phyloP scores from a whole-genome alignment of 805 yeast species.

The Kregervanrija fluxuum region DNA sequence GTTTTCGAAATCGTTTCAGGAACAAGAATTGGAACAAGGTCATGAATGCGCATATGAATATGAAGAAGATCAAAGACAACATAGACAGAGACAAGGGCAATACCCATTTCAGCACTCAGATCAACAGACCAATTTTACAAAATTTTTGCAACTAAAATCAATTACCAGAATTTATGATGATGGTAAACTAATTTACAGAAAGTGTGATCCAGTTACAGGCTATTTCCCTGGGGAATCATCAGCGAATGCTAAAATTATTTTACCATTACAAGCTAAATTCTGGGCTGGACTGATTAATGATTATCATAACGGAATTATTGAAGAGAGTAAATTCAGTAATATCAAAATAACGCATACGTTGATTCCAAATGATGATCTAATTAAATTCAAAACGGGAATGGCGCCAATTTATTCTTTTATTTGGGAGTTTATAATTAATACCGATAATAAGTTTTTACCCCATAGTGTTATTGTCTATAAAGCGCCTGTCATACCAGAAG shows the following conservation, averaged over 20 bases:
- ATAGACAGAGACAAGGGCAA: too few relatives aligned
- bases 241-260: slow-evolving; percentile 16
- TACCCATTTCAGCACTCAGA: too few relatives aligned
- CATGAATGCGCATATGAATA: not conserved
- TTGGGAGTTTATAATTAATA: slow-evolving; percentile 25
- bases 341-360: slow-evolving; percentile 24
- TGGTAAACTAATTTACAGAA: slow-evolving; percentile 15
- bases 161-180: slow-evolving; percentile 20
- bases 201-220: slow-evolving; percentile 26
- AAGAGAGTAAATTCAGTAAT: slow-evolving; percentile 14
- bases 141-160: slow-evolving; percentile 23
- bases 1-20: slow-evolving; percentile 1
- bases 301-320: slow-evolving; percentile 25
- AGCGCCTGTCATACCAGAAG: not conserved
- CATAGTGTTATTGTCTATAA: slow-evolving; percentile 18
- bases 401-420: slow-evolving; percentile 23
- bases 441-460: slow-evolving; percentile 16
- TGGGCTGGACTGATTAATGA: slow-evolving; percentile 28
- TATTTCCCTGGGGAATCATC: slow-evolving; percentile 15
- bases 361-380: slow-evolving; percentile 22
- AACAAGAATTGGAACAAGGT: not conserved
- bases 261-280: slow-evolving; percentile 26
- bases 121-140: slow-evolving; percentile 14
- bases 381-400: slow-evolving; percentile 9
- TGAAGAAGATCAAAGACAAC: slow-evolving; percentile 3